Conservation (phyloP, 179 eudicot species). For the Drosera spatulata region DNA sequence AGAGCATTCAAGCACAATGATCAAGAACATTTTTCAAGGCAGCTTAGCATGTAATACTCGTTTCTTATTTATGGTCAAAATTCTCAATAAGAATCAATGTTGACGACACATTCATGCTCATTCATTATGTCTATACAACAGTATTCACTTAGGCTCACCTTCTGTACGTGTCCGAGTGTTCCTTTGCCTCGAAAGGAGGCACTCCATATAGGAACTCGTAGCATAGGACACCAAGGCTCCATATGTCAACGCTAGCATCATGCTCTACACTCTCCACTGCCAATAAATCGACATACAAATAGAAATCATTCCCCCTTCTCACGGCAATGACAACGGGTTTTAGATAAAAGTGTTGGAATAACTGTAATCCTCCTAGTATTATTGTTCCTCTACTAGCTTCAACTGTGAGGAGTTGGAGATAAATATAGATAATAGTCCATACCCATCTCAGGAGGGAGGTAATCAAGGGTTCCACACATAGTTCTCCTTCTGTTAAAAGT, state of each 20-base stretch:
- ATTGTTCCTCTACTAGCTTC: too few relatives aligned
- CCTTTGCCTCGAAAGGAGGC: conserved; percentile 97
- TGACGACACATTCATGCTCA: too few relatives aligned
- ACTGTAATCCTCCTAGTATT: too few relatives aligned
- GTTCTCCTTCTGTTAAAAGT: conserved; percentile 87
- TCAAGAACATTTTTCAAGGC: too few relatives aligned
- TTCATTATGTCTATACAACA: neutral
- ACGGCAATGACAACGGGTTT: neutral
- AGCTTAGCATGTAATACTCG: too few relatives aligned
- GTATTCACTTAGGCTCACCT: conserved; percentile 28
- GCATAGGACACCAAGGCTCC: conserved; percentile 89
- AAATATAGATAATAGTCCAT: conserved; percentile 10
- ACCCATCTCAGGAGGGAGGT: conserved; percentile 99
- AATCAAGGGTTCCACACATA: conserved; percentile 96
- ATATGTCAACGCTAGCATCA: conserved; percentile 91
- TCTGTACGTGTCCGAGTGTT: conserved; percentile 89
- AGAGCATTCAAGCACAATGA: too few relatives aligned
- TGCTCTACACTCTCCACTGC: conserved; percentile 93
- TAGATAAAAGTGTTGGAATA: neutral
- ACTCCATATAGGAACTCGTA: conserved; percentile 86
- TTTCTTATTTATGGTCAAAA: too few relatives aligned
- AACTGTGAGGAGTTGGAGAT: neutral
- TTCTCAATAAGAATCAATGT: too few relatives aligned
- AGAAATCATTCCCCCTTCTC: neutral
- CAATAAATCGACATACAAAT: neutral